A percentile compares a stretch with the other conserved stretches of the same genome.
Conservation (phyloP, 768 basidiomycete species). For the Kwoniella pini region DNA sequence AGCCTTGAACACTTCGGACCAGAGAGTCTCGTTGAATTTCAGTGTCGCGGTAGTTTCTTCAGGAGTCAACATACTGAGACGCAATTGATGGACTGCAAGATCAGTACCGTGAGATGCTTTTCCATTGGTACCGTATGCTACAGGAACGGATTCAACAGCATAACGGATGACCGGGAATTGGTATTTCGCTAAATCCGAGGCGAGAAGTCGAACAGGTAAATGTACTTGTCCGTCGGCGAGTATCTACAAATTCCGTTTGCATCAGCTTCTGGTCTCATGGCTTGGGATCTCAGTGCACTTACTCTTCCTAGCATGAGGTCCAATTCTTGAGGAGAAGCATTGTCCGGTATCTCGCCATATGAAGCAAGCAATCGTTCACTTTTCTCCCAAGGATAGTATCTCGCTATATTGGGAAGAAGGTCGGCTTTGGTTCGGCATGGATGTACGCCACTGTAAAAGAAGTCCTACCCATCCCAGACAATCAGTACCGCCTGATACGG, state of each 20-base stretch:
- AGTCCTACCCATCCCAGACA: constrained; percentile 40
- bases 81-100: constrained; percentile 65
- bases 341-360: constrained; percentile 57
- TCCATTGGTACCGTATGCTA: constrained; percentile 62
- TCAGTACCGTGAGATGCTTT: constrained; percentile 74
- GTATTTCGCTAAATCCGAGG: constrained; percentile 62
- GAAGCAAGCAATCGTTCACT: constrained; percentile 58
- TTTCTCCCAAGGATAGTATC: constrained; percentile 64
- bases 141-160: constrained; percentile 69
- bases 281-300: constrained; percentile 59
- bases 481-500: neutral
- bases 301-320: constrained; percentile 63
- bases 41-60: constrained; percentile 61
- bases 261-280: neutral
- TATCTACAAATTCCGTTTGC: constrained; percentile 13
- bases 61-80: constrained; percentile 59
- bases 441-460: constrained; percentile 71
- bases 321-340: constrained; percentile 58
- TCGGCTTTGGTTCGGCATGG: constrained; percentile 61
- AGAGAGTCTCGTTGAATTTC: constrained; percentile 63
- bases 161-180: constrained; percentile 71
- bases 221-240: constrained; percentile 58
- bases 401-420: constrained; percentile 62
- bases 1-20: constrained; percentile 57
- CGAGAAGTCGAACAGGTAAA: constrained; percentile 66